Conservation (phyloP, 257 asterid genomes). For the Scutellaria minor region DNA sequence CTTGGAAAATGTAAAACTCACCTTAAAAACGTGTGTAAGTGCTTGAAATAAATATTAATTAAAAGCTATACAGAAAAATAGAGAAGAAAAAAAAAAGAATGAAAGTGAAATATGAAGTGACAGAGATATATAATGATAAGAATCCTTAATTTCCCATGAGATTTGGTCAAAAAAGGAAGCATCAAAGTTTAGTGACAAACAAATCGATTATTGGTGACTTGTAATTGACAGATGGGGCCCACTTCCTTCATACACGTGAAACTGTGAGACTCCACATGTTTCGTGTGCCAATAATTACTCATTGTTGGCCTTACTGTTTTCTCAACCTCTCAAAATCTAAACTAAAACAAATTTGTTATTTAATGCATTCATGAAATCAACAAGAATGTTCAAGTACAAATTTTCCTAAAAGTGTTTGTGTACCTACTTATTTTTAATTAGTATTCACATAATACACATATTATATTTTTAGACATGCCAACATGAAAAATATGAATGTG, state of each 20-base stretch:
- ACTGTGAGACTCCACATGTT: constrained; percentile 29
- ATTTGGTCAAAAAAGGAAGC: not conserved
- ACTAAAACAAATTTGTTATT: too few species aligned
- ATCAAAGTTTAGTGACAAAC: not conserved
- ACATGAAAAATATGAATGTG: too few species aligned
- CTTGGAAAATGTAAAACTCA: too few species aligned
- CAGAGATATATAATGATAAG: not conserved
- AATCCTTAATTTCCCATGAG: not conserved
- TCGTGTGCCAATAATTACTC: constrained; percentile 33
- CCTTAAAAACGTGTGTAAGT: not conserved
- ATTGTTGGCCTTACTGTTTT: not conserved
- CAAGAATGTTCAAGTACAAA: too few species aligned
- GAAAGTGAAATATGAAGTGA: not conserved
- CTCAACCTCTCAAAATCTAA: too few species aligned
- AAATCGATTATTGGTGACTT: not conserved
- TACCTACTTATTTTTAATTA: too few species aligned
- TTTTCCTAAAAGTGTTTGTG: too few species aligned
- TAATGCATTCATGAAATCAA: too few species aligned
- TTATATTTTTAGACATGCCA: too few species aligned
- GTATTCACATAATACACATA: too few species aligned
- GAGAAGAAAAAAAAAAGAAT: not conserved
- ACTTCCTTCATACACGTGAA: constrained; percentile 6
- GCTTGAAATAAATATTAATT: not conserved
- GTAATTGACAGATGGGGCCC: not conserved
- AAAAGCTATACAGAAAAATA: not conserved